These are phyloP conservation scores for Leccinum subatratum DNA, from an alignment of 1,284 basidiomycete genomes.

Conservation along the genomic window DNA sequence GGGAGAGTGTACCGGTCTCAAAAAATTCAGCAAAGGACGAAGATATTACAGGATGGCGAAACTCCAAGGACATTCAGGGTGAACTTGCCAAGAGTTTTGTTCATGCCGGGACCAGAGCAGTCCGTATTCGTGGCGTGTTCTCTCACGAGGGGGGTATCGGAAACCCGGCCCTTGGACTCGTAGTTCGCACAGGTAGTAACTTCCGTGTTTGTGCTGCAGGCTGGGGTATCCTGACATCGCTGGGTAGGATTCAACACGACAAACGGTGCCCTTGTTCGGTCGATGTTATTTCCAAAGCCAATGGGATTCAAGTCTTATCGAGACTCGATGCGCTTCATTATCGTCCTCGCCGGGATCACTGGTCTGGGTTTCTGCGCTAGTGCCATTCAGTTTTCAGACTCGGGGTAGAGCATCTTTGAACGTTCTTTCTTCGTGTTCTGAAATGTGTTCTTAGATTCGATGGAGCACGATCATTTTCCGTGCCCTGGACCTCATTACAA, in stretches of 20 bases:
- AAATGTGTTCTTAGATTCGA: slow-evolving; percentile 49
- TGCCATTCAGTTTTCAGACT: slow-evolving; percentile 90
- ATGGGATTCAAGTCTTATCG: slow-evolving; percentile 98
- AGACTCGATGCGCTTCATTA: slow-evolving; percentile 96
- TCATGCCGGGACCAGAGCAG: slow-evolving; percentile 89
- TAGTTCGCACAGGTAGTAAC: slow-evolving; percentile 83
- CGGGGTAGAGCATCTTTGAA: slow-evolving; percentile 51
- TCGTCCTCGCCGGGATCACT: slow-evolving; percentile 85
- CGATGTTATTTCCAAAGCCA: slow-evolving; percentile 98
- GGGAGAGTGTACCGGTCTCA: slow-evolving; percentile 91
- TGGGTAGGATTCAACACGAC: slow-evolving; percentile 88
- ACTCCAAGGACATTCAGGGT: slow-evolving; percentile 59
- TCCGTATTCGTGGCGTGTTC: slow-evolving; percentile 78
- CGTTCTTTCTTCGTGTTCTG: slow-evolving; percentile 7
- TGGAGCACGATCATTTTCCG: slow-evolving; percentile 92
- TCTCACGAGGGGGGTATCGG: slow-evolving; percentile 51
- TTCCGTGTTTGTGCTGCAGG: slow-evolving; percentile 3
- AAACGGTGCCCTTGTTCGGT: slow-evolving; percentile 92
- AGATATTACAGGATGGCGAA: slow-evolving; percentile 66
- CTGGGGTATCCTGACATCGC: slow-evolving; percentile 4
- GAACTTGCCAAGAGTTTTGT: slow-evolving; percentile 85
- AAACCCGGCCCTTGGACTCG: slow-evolving; percentile 77
- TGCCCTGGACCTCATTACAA: slow-evolving; percentile 94
- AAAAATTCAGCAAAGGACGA: slow-evolving; percentile 77
- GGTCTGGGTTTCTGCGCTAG: slow-evolving; percentile 84